Base-by-base conservation (phyloP, 2,329 filamentous ascomycete genomes). In the Aspergillus persii region DNA sequence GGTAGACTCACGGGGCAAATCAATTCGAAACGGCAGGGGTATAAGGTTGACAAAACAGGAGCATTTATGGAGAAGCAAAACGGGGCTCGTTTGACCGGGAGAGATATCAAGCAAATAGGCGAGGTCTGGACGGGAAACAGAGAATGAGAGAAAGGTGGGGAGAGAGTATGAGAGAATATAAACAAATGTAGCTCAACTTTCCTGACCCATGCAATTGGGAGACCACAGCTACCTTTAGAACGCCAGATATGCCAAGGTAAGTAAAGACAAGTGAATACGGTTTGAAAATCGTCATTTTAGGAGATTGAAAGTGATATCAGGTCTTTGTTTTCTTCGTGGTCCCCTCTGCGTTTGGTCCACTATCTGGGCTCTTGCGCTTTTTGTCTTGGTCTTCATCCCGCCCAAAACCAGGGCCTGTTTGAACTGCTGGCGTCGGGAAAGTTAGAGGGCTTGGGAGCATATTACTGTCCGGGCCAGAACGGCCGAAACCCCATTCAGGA, bases 361-460 rank as follows among this genome's bases (percentile, higher is more conserved):
- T 68, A n/a, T 80, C 77, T 1, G 77, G 73, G 60, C 69, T 76
- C 59, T 80, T 79, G 57, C 76, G 71, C 60, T 79, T 79, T 64
- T 74, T 77, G n/a, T 79, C 76, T 57, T 71, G 69, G 15, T 78
- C 76, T 33, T 79, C 76, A 39, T 79, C 77, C 48, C 76, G 70
- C 31, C 69, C 64, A 58, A 79, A 79, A 52, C 75, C 71, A 8
- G 77, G 74, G 4, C 75, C 77, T 8, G 64, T 74, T 54, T 74
- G 73, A 11, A 75, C 71, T 11, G 78, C 76, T 0, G 95, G 95
- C 1, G 95, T 98, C 36, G 91, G 90, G 75, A 97, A 97, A 61
- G 93, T 96, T 63, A 98, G 79, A 8, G 95, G 95, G 72, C 92
- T 97, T 0, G 93, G 93, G 52, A 98, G 81, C 65, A 96, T 95